Base-by-base conservation (phyloP, 2,329 filamentous ascomycete species). In the Microsporum audouinii region DNA sequence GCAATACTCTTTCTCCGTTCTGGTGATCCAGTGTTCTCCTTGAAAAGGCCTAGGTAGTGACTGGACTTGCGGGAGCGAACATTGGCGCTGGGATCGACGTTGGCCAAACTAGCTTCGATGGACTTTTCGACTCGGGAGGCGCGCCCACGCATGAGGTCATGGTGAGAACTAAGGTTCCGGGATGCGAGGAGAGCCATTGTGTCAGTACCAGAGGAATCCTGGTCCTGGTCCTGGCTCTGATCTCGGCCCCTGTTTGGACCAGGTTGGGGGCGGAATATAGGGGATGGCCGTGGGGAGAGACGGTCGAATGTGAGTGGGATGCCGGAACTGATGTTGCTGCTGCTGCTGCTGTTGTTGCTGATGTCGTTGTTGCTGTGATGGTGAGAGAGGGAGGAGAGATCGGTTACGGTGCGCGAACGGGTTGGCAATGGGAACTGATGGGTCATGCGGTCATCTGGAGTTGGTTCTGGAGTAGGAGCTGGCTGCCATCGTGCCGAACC, bases 21-120 rank as follows among this genome's bases (percentile, higher is more conserved):
- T 36, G 80, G 78, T 29, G 78, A 78, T 5, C 75, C 76, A 60
- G 83, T 82, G 62, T 83, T 84, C 64, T 84, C 82, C 67, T 84
- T 84, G 73, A 86, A 87, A 4, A 87, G 73, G 10, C 84, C 82
- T 59, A 87, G 73, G 66, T 84, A 85, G 67, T 86, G 84, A 68
- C 83, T 85, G 47, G 84, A 82, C 71, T 87, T 87, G 61, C 84
- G 79, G 69, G 83, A 86, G 63, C 84, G 79, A 53, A 81, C 80
- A 66, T 82, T 78, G 31, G 78, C 74, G 33, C 75, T 72, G 36
- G 75, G 77, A 66, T 86, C 83, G 3, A 78, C 75, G 65, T 83
- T 83, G 45, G 82, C 77, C 61, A 86, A 69, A 34, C 82, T 84
- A 17, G 84, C 84, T 70, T 86, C 82, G 63, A 87, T 85, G 49